Conservation (phyloP, 1,284 basidiomycete genomes). For the Ceratobasidium sp. region DNA sequence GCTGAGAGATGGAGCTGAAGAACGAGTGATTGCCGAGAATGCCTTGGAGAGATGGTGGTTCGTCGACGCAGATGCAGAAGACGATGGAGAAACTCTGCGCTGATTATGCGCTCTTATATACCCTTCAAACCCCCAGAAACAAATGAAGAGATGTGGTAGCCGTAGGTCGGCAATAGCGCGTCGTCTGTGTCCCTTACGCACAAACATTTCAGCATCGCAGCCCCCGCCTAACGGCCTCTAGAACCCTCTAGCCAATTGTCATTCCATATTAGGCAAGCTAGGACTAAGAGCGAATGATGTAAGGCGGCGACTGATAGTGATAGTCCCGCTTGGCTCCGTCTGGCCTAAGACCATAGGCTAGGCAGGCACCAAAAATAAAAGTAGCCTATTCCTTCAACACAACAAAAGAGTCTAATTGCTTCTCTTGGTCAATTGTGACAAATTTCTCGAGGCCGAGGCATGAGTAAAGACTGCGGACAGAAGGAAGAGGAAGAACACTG, state of each 20-base stretch:
- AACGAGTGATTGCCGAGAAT: constrained; percentile 6
- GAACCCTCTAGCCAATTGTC: neutral
- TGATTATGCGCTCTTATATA: constrained; percentile 17
- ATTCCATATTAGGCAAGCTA: neutral
- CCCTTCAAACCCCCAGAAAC: neutral
- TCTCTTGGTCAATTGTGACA: neutral
- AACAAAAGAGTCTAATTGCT: neutral
- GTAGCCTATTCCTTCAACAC: neutral
- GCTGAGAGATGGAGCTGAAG: neutral
- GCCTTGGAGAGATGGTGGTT: neutral
- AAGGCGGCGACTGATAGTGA: neutral
- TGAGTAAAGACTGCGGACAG: constrained; percentile 18
- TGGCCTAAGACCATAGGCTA: too few relatives aligned
- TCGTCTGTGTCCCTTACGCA: neutral
- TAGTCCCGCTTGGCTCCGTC: neutral
- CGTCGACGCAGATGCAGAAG: neutral
- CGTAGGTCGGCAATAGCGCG: neutral
- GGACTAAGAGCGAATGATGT: neutral
- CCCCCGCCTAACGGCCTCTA: neutral
- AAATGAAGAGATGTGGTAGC: neutral
- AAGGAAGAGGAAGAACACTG: constrained; percentile 23
- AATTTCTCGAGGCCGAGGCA: neutral
- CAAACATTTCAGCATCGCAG: neutral
- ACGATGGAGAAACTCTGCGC: constrained; percentile 14
- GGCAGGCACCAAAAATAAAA: constrained; percentile 5